A percentile compares a stretch with the other conserved stretches of the same genome.
Evolutionary conservation across 148 eudicot genomes (phyloP).

Genomic region (Linanthus parryae): DNA sequence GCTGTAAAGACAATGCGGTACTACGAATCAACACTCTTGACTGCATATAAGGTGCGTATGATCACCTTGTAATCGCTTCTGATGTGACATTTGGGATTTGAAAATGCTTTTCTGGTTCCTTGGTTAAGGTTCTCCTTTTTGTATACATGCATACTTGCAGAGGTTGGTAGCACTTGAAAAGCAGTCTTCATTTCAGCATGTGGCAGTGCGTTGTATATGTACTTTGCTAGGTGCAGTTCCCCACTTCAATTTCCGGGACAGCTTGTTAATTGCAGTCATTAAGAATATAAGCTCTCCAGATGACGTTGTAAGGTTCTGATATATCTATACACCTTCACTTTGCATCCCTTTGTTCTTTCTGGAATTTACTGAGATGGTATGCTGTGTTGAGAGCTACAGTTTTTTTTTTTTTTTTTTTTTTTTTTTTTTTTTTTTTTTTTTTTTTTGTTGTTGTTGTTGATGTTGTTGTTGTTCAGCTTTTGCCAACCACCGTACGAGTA

Average conservation of each 20-base stretch:
- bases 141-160: slow-evolving; percentile 58
- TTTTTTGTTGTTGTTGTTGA: no score
- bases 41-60: slow-evolving; percentile 65
- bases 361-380: no score
- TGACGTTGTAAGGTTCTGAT: slow-evolving; percentile 68
- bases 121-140: no score
- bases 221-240: slow-evolving; percentile 82
- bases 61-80: slow-evolving; percentile 8
- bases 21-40: slow-evolving; percentile 74
- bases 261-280: slow-evolving; percentile 58
- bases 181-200: slow-evolving; percentile 46
- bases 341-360: no score
- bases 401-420: no score
- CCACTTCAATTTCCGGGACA: slow-evolving; percentile 88
- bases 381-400: no score
- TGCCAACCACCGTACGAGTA: no score
- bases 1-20: slow-evolving; percentile 68
- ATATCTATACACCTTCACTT: slow-evolving; percentile 6
- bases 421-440: no score
- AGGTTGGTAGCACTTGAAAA: slow-evolving; percentile 48
- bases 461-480: no score
- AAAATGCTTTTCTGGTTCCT: not conserved
- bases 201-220: slow-evolving; percentile 79
- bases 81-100: no score
- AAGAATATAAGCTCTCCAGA: slow-evolving; percentile 65